Conservation (phyloP, 257 asterid genomes). For the Cinchona pubescens region DNA sequence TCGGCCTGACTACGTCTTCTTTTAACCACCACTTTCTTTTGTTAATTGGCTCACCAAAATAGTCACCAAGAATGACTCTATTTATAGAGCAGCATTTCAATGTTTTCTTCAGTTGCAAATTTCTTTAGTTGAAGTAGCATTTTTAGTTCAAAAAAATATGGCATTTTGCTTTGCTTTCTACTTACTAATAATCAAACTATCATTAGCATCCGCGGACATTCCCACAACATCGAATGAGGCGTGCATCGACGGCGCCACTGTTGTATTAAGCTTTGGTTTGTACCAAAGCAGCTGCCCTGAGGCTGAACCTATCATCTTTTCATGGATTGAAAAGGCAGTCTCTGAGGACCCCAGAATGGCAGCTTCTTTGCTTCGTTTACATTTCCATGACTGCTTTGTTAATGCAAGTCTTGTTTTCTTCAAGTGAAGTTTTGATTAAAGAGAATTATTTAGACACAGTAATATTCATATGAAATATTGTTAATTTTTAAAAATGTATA, state of each 20-base stretch:
- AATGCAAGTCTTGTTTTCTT: slow-evolving; percentile 48
- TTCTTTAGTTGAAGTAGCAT: neutral
- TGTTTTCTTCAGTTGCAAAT: neutral
- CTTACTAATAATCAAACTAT: slow-evolving; percentile 31
- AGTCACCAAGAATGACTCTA: slow-evolving; percentile 7
- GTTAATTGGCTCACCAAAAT: neutral
- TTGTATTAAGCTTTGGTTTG: slow-evolving; percentile 50
- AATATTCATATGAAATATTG: neutral
- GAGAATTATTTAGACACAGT: neutral
- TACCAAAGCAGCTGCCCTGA: slow-evolving; percentile 63
- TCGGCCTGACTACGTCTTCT: slow-evolving; percentile 41
- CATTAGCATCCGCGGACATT: slow-evolving; percentile 22
- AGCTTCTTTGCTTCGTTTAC: slow-evolving; percentile 88
- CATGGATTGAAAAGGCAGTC: slow-evolving; percentile 71
- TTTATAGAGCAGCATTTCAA: slow-evolving; percentile 21
- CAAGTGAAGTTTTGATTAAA: neutral
- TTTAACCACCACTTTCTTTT: slow-evolving; percentile 8
- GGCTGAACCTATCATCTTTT: slow-evolving; percentile 67
- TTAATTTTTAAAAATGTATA: neutral
- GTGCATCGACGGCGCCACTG: slow-evolving; percentile 42
- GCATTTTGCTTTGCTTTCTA: slow-evolving; percentile 26
- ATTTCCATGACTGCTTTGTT: slow-evolving; percentile 87
- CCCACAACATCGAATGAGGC: slow-evolving; percentile 21
- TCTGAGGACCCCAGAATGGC: slow-evolving; percentile 79
- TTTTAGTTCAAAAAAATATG: slow-evolving; percentile 28